Evolutionary conservation across 2,329 filamentous ascomycete genomes (phyloP), one percentile per base, ranked within the genome.

Genomic region (Neopestalotiopsis sp.): DNA sequence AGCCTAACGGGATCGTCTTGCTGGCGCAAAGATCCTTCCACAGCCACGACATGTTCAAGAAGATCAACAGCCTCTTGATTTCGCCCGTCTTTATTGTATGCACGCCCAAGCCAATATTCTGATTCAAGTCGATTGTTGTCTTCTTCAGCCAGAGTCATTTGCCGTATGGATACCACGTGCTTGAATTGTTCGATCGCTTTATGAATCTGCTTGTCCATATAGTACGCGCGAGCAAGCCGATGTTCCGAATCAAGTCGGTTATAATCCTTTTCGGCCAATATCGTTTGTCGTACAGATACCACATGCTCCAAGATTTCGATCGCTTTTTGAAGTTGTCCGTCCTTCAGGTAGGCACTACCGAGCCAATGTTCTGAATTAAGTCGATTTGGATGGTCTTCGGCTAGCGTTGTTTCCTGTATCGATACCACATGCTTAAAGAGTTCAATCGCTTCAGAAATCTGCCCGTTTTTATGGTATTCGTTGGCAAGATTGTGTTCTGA

Each of bases 201-300:
- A 5, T 38, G 34, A 38, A 9, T 1, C 14, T 17, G 52, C n/a
- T 14, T 6, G 28, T 20, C 14, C 3, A n/a, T 7, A 17, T 62
- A 7, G 34, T 76, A 76, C 67, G 75, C 74, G 1, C 28, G 49
- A 38, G 74, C 75, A 14, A 77, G 71, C 38, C 32, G 60, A 49
- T 66, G 12, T 7, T 67, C 4, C 6, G 62, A 66, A 0, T 3
- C 2, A 1, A 70, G 58, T 24, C 30, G 45, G 17, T 14, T 0
- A 7, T 14, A 6, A 38, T 70, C 38, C 14, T 49, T 13, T 57
- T 71, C 38, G 17, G 2, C 7, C 1, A 60, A 12, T 2, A n/a
- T 59, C 4, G n/a, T 52, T 30, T 32, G 40, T 30, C 17, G 0
- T 10, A 66, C 4, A 6, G 28, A 20, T 4, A 71, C 45, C 7